Conservation (phyloP, 2,329 filamentous ascomycete genomes). For the Madurella fahalii region DNA sequence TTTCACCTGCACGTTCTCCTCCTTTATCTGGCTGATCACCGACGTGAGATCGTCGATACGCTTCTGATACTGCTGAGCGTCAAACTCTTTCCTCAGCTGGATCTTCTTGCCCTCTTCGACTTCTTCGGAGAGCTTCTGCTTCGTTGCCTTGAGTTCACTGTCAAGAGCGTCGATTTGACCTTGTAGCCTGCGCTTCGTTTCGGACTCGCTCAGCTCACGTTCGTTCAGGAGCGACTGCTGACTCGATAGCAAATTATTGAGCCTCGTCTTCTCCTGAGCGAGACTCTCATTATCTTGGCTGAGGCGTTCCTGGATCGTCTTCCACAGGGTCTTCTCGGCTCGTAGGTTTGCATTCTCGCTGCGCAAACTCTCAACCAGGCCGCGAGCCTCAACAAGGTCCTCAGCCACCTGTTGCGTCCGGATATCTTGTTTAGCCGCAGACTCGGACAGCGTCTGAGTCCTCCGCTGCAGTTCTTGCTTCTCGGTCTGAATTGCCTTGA, state of each 20-base stretch:
- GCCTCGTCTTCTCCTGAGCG: conserved; percentile 75
- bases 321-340: conserved; percentile 91
- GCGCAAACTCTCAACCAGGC: conserved; percentile 77
- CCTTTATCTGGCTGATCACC: conserved; percentile 73
- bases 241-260: conserved; percentile 77
- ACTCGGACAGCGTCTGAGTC: conserved; percentile 70
- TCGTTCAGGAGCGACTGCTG: conserved; percentile 90
- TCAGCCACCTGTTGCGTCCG: conserved; percentile 88
- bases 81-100: conserved; percentile 81
- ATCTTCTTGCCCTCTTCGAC: conserved; percentile 80
- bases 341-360: conserved; percentile 91
- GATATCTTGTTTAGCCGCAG: conserved; percentile 83
- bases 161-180: conserved; percentile 74
- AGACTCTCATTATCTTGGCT: conserved; percentile 83
- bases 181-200: conserved; percentile 76
- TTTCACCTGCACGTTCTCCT: conserved; percentile 81
- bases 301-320: conserved; percentile 84
- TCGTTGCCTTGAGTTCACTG: conserved; percentile 69
- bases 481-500: conserved; percentile 75
- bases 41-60: conserved; percentile 87
- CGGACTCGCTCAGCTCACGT: conserved; percentile 77
- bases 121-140: conserved; percentile 80
- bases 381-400: conserved; percentile 82
- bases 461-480: conserved; percentile 84
- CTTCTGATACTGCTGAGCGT: conserved; percentile 81